Conservation (phyloP, 2,329 filamentous ascomycete species). For the Xylaria polymorpha region DNA sequence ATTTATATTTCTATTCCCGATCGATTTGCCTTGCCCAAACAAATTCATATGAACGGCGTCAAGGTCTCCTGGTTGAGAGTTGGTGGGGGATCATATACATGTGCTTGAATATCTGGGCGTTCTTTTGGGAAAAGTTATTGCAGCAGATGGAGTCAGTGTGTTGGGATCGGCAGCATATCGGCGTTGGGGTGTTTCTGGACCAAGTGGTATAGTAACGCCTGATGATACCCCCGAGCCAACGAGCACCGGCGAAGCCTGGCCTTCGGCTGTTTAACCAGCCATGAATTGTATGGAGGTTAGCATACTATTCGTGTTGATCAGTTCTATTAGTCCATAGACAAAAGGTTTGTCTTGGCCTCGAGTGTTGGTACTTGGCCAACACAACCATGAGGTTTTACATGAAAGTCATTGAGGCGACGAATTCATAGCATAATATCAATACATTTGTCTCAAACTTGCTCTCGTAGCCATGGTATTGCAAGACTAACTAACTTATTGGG, state of each 20-base stretch:
- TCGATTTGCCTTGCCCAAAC: conserved; percentile 32
- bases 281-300: not conserved
- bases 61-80: conserved; percentile 24
- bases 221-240: conserved; percentile 43
- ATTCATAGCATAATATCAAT: not conserved
- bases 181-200: conserved; percentile 45
- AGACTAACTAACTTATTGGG: not conserved
- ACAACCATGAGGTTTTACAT: conserved; percentile 16
- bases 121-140: conserved; percentile 22
- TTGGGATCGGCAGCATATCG: conserved; percentile 31
- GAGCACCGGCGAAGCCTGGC: conserved; percentile 9
- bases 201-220: conserved; percentile 45
- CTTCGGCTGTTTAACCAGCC: conserved; percentile 6
- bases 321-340: conserved; percentile 28
- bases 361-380: conserved; percentile 18
- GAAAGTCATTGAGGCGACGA: too few relatives aligned
- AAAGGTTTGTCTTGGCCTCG: conserved; percentile 7
- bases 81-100: conserved; percentile 22
- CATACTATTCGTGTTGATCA: conserved; percentile 16
- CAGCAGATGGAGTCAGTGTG: conserved; percentile 27
- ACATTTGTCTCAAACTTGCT: not conserved
- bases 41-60: conserved; percentile 25
- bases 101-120: conserved; percentile 30
- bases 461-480: not conserved
- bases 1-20: conserved; percentile 38